Conservation (phyloP, 179 eudicot genomes). For the Monotropa hypopitys region DNA sequence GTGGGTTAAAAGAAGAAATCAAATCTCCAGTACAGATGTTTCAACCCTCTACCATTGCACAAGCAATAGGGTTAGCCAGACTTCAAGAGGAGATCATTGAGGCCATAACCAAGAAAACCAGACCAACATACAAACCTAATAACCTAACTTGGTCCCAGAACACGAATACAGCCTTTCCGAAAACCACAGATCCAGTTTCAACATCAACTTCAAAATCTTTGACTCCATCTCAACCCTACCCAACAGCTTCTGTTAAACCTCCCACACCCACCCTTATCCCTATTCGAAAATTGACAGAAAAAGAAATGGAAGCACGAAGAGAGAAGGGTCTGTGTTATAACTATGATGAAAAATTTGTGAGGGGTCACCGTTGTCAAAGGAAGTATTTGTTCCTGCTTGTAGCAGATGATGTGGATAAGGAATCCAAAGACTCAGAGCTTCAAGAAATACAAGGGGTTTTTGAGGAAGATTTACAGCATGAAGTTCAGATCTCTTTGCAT, state of each 20-base stretch:
- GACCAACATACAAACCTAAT: not conserved
- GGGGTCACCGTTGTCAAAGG: not conserved
- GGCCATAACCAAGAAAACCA: not conserved
- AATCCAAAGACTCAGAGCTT: not conserved
- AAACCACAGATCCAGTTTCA: not conserved
- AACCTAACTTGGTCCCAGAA: no score
- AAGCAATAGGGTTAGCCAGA: not conserved
- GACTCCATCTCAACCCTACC: not conserved
- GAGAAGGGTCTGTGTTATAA: not conserved
- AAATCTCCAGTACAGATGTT: not conserved
- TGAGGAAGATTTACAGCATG: not conserved
- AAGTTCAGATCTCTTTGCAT: not conserved
- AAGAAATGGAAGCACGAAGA: not conserved
- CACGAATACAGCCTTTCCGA: not conserved
- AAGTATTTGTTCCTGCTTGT: not conserved
- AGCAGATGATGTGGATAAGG: not conserved
- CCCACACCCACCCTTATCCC: accelerated
- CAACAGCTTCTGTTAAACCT: not conserved
- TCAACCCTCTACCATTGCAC: not conserved
- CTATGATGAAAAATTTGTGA: not conserved
- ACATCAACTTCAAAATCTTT: not conserved
- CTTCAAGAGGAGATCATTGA: not conserved
- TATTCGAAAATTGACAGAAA: not conserved
- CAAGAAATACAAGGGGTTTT: not conserved
- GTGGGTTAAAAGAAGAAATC: not conserved